Evolutionary conservation across 257 asterid genomes (phyloP), one percentile per base, ranked within the genome.

Genomic region (Jaltomata sinuosa): DNA sequence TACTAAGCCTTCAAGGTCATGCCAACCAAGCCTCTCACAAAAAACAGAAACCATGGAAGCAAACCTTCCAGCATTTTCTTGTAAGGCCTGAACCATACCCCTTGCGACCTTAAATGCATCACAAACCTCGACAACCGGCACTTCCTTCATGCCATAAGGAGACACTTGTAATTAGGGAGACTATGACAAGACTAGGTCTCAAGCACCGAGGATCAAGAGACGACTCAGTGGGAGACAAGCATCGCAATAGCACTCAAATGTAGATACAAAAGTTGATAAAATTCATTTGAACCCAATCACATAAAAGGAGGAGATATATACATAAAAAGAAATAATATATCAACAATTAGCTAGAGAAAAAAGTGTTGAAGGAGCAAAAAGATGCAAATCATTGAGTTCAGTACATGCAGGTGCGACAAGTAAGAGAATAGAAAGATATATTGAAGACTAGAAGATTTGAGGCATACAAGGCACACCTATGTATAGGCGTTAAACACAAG

Each of bases 21-120:
- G 92, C 99, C 99, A 96, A 83, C 98, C 97, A 89, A 96, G 98
- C 92, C 98, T 93, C 92, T 96, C 98, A 85, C 99, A 96, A 92
- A 96, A 96, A 40, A 96, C 98, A 32, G 98, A 91, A 85, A 96
- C 98, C 99, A 96, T 96, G 71, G 98, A 96, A 67, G 99, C 99
- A 92, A 96, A 96, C 93, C 99, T 92, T 87, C 99, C 99, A 84
- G 98, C 99, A 87, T 93, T 96, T 89, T 96, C 99, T 90, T 96
- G 99, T 65, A 96, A 91, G 82, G 97, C 93, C 91, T 96, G 99
- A 89, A 96, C 99, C 99, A 94, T 93, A 83, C 99, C 99, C 90
- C 99, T 91, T 80, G 98, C 98, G 74, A 96, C 99, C 91, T 91
- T 92, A 88, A 93, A 96, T 85, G 95, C 92, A 79, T 90, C 92